Base-by-base conservation (phyloP, 495 filamentous ascomycete genomes). In the Bombardia bombarda region DNA sequence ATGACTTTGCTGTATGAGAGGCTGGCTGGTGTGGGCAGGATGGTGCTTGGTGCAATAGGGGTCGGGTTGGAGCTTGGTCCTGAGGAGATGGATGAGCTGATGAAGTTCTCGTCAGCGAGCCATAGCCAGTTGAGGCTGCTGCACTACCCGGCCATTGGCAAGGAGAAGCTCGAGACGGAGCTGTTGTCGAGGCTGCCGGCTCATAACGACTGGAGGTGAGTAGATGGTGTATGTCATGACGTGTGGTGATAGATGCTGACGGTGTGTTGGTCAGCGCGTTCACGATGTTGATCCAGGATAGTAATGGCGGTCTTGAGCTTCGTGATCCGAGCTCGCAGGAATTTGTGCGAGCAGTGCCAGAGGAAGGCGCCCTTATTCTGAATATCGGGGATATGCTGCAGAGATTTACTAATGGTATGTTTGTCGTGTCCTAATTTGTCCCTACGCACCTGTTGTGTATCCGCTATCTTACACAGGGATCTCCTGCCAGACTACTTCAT, bases 81-180 rank as follows among this genome's bases (percentile, higher is more conserved):
- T 14, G 41, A 49, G 4, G 55, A 46, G 7, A 34, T 51, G 40
- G 64, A 4, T 65, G 72, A 49, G 55, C 77, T 38, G 39, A 62
- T 18, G 51, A 20, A 35, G 12, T 14, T 46, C 18, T 50, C 20
- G 62, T 73, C 43, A 66, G 73, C 43, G 63, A 70, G 6, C 63
- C 67, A 76, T 39, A 74, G 75, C 41, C 79, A 84, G 49, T 58
- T 82, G 7, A 70, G 82, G 1, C 57, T 86, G 4, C 61, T 84
- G 14, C 79, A 28, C 26, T 10, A 28, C 26, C 26, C 26, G 26
- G 26, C 26, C 26, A 28, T 28, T 28, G 26, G 13, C 26, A 28
- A 28, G 26, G 26, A 28, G 26, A 28, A 70, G 7, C 32, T 65
- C 3, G 68, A 73, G 40, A 64, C 55, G 14, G 62, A 66, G 9